Conservation (phyloP, 148 eudicot species). For the Rhododendron simsii region DNA sequence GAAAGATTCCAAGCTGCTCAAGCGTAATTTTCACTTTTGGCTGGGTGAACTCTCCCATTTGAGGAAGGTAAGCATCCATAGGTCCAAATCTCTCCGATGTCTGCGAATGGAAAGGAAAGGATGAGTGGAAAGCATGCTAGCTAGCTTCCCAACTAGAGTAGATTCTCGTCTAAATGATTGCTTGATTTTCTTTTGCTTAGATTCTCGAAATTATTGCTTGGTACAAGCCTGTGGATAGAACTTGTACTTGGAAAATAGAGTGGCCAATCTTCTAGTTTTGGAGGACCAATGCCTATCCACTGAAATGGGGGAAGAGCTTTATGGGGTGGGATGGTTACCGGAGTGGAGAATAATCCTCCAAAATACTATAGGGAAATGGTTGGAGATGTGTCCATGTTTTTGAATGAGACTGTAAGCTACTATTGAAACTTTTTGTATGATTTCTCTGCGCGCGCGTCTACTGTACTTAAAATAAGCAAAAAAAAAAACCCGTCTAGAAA, state of each 20-base stretch:
- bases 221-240: background rate
- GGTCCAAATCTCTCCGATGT: background rate
- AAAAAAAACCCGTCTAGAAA: too few relatives aligned
- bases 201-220: too few relatives aligned
- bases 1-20: background rate
- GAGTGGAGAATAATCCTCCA: background rate
- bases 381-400: background rate
- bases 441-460: background rate
- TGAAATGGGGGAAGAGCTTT: background rate
- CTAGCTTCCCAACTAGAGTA: too few relatives aligned
- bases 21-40: background rate
- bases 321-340: background rate
- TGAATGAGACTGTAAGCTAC: background rate
- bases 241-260: background rate
- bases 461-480: too few relatives aligned
- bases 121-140: too few relatives aligned
- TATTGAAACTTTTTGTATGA: background rate
- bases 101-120: background rate
- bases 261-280: background rate
- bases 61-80: background rate
- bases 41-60: background rate
- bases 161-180: too few relatives aligned
- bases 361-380: background rate
- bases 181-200: too few relatives aligned
- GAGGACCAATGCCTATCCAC: background rate